Base-by-base conservation (phyloP, 106 monocot species). In the Xerophyta viscosa region DNA sequence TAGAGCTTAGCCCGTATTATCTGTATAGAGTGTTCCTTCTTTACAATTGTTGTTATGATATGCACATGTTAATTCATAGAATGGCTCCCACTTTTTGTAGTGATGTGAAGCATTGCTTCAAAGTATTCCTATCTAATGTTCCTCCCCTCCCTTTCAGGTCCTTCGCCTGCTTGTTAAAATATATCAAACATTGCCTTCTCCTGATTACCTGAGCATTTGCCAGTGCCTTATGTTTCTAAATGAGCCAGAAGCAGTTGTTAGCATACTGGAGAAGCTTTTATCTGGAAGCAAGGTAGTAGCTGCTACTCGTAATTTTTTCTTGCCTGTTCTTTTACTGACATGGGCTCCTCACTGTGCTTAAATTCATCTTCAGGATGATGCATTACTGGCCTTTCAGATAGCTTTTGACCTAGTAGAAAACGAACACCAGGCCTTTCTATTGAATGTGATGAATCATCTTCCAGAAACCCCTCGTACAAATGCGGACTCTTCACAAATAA, bases 341-440 rank as follows among this genome's bases (percentile, higher is more conserved):
- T 48, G n/a, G 13, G 14, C 23, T 54, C 18, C 27, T 42, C 21
- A 24, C 5, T 46, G 41, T 1, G 14, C n/a, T 54, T 3, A 13
- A 27, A 29, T 64, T 46, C 8, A 41, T 50, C 67, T 70, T 28
- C 77, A 99, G 98, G 98, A 91, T 67, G 90, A 99, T 69, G 86
- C 77, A 44, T 82, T 99, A 25, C 52, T 91, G 48, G 82, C 86
- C 43, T 99, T 80, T 64, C 98, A 99, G 59, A 91, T 99, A 66
- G 86, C 90, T 21, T 99, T 99, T 65, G 98, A 99, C 71, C 86
- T 99, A 0, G 77, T 86, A 24, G 98, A 90, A 66, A 99, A 99
- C 67, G 98, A 99, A 68, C 66, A 86, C 29, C 98, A 99, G 57
- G 98, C 98, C 17, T 99, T 99, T 54, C 69, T 90, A 5, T 55